phyloP scores from a whole-genome alignment of 1,284 basidiomycete genomes.

The Austropuccinia psidii region DNA sequence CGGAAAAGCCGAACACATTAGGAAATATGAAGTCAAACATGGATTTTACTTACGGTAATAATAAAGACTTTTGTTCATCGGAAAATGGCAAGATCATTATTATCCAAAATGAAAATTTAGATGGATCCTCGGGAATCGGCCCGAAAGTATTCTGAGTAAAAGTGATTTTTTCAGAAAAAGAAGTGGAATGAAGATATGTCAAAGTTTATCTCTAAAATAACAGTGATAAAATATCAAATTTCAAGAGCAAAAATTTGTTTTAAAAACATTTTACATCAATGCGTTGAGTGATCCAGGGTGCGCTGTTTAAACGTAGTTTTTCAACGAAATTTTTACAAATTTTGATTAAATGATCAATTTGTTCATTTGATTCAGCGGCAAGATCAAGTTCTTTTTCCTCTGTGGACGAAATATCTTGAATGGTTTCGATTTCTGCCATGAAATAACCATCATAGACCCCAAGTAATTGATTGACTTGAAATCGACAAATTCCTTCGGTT shows the following conservation, averaged over 20 bases:
- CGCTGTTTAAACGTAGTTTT: constrained; percentile 68
- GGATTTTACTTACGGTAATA: constrained; percentile 69
- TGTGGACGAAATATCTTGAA: constrained; percentile 56
- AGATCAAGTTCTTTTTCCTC: constrained; percentile 53
- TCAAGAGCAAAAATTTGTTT: too few species aligned
- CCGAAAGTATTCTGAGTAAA: constrained; percentile 56
- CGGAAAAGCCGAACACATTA: too few species aligned
- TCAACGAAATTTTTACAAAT: constrained; percentile 71
- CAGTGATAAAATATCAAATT: not conserved
- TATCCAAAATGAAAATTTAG: constrained; percentile 80
- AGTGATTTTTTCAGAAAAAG: too few species aligned
- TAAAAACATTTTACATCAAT: not conserved
- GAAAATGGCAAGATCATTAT: constrained; percentile 86
- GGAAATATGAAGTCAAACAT: too few species aligned
- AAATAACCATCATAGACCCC: constrained; percentile 79
- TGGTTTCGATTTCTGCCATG: constrained; percentile 69
- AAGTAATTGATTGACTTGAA: constrained; percentile 67
- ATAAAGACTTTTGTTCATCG: constrained; percentile 81
- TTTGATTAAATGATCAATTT: constrained; percentile 62
- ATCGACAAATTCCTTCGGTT: constrained; percentile 72
- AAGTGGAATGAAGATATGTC: too few species aligned
- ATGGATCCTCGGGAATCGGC: constrained; percentile 57
- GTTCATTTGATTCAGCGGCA: constrained; percentile 52
- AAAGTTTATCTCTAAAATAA: constrained; percentile 27
- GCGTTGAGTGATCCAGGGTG: constrained; percentile 83